These are phyloP conservation scores for Platanus orientalis DNA, from an alignment of 164 flowering plant species.

Conservation along the genomic window DNA sequence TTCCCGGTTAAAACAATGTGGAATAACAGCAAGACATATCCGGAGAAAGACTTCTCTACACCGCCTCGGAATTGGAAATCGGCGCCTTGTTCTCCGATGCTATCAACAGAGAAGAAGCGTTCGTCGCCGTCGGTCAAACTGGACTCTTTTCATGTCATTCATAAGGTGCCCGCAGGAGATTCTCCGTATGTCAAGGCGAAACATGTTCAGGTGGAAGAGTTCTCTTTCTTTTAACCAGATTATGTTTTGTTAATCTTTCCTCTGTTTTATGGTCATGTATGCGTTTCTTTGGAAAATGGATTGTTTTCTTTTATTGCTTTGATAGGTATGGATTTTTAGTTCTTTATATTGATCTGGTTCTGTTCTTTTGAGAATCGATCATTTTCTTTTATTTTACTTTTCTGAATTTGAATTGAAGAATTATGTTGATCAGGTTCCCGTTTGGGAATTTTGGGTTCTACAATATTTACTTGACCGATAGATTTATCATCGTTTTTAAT, in stretches of 20 bases:
- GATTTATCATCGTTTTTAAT: too few species aligned
- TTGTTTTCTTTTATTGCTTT: background rate
- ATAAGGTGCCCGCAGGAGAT: constrained; percentile 73
- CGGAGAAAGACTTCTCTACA: constrained; percentile 34
- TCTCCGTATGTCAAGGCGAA: constrained; percentile 87
- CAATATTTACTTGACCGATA: too few species aligned
- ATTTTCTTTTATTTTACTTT: background rate
- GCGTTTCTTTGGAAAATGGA: background rate
- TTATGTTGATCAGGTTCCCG: background rate
- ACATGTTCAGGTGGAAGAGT: constrained; percentile 65
- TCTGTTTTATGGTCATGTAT: background rate
- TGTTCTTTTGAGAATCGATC: background rate
- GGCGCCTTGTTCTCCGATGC: constrained; percentile 16
- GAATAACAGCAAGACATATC: constrained; percentile 10
- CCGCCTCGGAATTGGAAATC: constrained; percentile 39
- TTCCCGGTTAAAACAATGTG: constrained; percentile 10
- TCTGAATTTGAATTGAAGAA: background rate
- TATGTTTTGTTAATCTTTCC: background rate
- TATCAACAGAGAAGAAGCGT: constrained; percentile 30
- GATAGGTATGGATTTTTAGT: background rate
- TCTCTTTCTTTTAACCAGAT: background rate
- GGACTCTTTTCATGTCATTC: constrained; percentile 51
- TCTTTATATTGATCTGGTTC: background rate
- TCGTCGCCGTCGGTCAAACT: constrained; percentile 16
- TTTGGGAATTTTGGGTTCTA: background rate